phyloP scores from a whole-genome alignment of 2,329 filamentous ascomycete genomes.

The Colletotrichum kahawae region DNA sequence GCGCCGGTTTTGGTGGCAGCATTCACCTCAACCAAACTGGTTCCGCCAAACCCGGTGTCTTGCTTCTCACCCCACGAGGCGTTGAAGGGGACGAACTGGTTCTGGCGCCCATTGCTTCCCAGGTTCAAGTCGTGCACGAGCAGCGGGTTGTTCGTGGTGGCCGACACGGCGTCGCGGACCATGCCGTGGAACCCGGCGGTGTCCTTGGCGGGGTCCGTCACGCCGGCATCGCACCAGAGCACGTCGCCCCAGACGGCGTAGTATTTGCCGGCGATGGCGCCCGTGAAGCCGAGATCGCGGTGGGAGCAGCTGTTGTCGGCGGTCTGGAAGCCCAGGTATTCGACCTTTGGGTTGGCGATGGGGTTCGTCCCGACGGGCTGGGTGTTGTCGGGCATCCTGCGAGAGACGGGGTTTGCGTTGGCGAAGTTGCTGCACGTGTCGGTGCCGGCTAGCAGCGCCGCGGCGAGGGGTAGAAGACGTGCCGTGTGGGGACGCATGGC shows the following conservation, averaged over 20 bases:
- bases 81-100: conserved; percentile 40
- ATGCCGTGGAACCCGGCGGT: conserved; percentile 41
- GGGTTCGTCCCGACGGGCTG: conserved; percentile 39
- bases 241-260: conserved; percentile 42
- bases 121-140: conserved; percentile 40
- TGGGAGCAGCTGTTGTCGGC: conserved; percentile 41
- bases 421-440: background rate
- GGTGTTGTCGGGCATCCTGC: conserved; percentile 37
- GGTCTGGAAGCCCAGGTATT: conserved; percentile 39
- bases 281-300: conserved; percentile 42
- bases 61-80: conserved; percentile 40
- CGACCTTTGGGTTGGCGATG: conserved; percentile 31
- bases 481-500: background rate
- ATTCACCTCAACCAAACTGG: conserved; percentile 41
- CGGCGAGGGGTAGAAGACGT: background rate
- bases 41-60: conserved; percentile 41
- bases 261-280: conserved; percentile 39
- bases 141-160: conserved; percentile 37
- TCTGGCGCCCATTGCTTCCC: conserved; percentile 36
- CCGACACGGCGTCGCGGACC: conserved; percentile 42
- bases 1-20: conserved; percentile 29
- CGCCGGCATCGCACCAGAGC: conserved; percentile 38
- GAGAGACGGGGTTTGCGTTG: background rate
- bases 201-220: conserved; percentile 34
- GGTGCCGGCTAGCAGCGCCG: background rate